Base-by-base conservation (phyloP, 2,329 filamentous ascomycete genomes). In the Penicillium sp. region DNA sequence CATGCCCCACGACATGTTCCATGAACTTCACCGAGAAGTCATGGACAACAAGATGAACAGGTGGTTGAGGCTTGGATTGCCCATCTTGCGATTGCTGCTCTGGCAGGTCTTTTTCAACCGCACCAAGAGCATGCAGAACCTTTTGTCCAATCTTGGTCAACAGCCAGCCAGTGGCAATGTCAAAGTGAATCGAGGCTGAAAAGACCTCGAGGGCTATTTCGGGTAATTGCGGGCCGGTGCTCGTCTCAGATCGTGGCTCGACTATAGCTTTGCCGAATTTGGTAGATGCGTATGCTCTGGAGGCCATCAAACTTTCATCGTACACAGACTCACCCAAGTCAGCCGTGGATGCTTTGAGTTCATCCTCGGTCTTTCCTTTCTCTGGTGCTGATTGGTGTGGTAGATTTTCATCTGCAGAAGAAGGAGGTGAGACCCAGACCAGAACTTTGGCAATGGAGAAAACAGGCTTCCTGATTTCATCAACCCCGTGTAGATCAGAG, bases 161-260 rank as follows among this genome's bases (percentile, higher is more conserved):
- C 48, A 77, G 65, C 74, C 74, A 77, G 5, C 74, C 74, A 45
- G 64, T 72, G 22, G 74, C 66, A 52, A 75, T 74, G 56, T 77
- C 74, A 47, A 76, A 69, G 38, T 70, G 69, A 9, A 74, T 43
- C 2, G 63, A 58, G 14, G 64, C 46, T 6, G 67, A 67, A 10
- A 60, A 63, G 5, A 76, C 56, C 43, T 74, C 72, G 42, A 74
- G 54, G 11, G 61, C 63, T 21, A 75, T 54, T 5, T 63, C 56
- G 21, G 62, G 49, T 3, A 48, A 9, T 13, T 54, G 44, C 9
- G 40, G 47, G 7, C 24, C 48, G 11, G 45, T 18, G n/a, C 47
- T 49, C 2, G 48, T 6, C 2, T 57, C 47, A 13, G 29, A 9
- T 22, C 48, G 58, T 5, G 47, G 27, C 4, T 56, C 53, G 21